Evolutionary conservation across 345 rosid genomes (phyloP), one percentile per base, ranked within the genome.

Genomic region (Bruguiera gymnorhiza): DNA sequence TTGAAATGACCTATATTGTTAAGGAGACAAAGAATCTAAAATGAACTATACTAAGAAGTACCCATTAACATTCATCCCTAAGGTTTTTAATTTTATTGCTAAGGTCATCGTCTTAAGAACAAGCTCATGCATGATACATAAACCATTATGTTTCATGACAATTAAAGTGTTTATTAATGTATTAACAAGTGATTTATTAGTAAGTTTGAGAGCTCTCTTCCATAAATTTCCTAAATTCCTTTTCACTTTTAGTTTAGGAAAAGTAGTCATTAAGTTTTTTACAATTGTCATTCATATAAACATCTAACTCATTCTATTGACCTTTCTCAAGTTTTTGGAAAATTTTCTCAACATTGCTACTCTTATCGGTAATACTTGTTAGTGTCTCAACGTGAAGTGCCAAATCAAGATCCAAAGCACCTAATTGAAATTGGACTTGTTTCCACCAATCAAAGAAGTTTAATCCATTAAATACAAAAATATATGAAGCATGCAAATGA

Each of bases 311-410:
- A 34, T 0, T 34, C 37, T 34, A 5, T 74, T 0, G 50, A 79
- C 59, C 65, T 50, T 66, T 66, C 55, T 62, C 56, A 74, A 20
- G 62, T 46, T 20, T 68, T 31, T 67, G 68, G 46, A 48, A 20
- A 13, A 36, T 21, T 13, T 8, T 70, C 26, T 75, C 70, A 1
- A 48, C 26, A 51, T 8, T 30, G 18, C 63, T 75, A 18, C 67
- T 75, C 6, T 11, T 6, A 34, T 34, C 9, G 1, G 7, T 34
- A 34, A 34, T 34, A 0, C 1, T 5, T 5, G 37, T 1, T 4
- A 6, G 37, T 6, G 6, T 34, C 37, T 34, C 9, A 34, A 34
- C 37, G 6, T 34, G 8, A 5, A 6, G 37, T 34, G 37, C 37
- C 6, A 0, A 34, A 34, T 34, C 37, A 34, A 34, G 7, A 34